Base-by-base conservation (phyloP, 495 filamentous ascomycete genomes). In the Tuber microsphaerosporum region DNA sequence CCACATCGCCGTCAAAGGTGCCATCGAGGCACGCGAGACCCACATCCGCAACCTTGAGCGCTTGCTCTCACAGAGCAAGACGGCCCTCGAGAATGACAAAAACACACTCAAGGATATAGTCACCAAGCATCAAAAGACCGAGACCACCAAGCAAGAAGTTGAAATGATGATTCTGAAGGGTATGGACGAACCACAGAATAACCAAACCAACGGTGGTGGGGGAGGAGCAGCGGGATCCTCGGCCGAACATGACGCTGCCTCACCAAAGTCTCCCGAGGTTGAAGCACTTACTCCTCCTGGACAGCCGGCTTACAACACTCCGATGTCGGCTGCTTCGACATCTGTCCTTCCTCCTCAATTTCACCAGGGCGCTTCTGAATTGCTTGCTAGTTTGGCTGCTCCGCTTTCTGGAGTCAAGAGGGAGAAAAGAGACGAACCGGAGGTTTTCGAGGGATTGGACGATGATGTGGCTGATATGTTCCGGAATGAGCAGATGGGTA, bases 1-100 rank as follows among this genome's bases (percentile, higher is more conserved):
- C n/a, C 93, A 98, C 84, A 91, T 89, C 65, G 94, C 94, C 0
- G 92, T 98, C 1, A 91, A 92, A 5, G 93, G 96, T 75, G 91
- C 91, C 75, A 93, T 99, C 82, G 94, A 94, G 81, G 92, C 94
- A 2, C 92, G 96, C 26, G 88, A 88, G 61, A 87, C 89, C 34
- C 86, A 98, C 34, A 90, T 98, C 19, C 86, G 88, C 37, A 93
- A 90, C 2, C 86, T 98, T 10, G 93, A 97, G 84, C 94, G 92
- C 77, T 84, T 98, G 7, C 85, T 99, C 2, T 88, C 89, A 34
- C 88, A 87, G 37, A 93, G 95, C 82, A 89, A 90, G n/a, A 85
- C 87, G 0, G 89, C 90, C 2, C 84, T 97, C 1, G 85, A 86
- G 2, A 86, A 83, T 22, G 95, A 99, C 70, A 89, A 95, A 79